These are phyloP conservation scores for Sparassis latifolia DNA, from an alignment of 1,284 basidiomycete genomes.

Conservation along the genomic window DNA sequence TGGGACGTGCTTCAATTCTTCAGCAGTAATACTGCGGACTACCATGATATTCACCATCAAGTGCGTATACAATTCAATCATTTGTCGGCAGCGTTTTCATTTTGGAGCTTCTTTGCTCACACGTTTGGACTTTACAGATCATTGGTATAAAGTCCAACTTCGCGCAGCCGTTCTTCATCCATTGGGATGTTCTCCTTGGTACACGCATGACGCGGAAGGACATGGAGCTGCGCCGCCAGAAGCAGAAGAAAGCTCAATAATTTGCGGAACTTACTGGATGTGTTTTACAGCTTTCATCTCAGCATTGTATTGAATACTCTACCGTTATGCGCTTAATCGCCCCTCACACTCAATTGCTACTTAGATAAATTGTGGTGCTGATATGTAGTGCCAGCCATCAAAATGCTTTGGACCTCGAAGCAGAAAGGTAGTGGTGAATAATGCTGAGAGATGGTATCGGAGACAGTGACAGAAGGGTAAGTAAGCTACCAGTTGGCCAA, in stretches of 20 bases:
- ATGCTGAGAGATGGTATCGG: too few species aligned
- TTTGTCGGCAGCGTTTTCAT: not conserved
- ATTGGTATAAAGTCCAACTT: slow-evolving; percentile 97
- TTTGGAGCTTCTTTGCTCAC: not conserved
- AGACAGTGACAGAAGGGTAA: not conserved
- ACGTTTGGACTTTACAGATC: slow-evolving; percentile 34
- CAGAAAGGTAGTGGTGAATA: too few species aligned
- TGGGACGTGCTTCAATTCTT: slow-evolving; percentile 87
- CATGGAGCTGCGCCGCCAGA: slow-evolving; percentile 40
- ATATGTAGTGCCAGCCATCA: too few species aligned
- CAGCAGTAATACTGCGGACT: slow-evolving; percentile 93
- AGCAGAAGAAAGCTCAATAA: slow-evolving; percentile 11
- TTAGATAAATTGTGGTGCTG: not conserved
- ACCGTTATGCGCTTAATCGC: not conserved
- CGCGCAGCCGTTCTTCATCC: slow-evolving; percentile 89
- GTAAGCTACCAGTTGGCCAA: slow-evolving; percentile 51
- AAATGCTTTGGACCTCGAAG: too few species aligned
- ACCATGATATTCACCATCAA: slow-evolving; percentile 98
- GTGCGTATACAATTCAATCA: slow-evolving; percentile 31
- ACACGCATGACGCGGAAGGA: slow-evolving; percentile 77
- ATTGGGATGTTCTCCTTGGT: slow-evolving; percentile 78
- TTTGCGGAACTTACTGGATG: not conserved
- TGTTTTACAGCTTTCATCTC: too few species aligned
- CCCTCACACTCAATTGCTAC: not conserved
- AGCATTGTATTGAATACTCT: not conserved